Percentiles rank a stretch among this genome's conserved stretches.
Conservation (phyloP, 2,329 filamentous ascomycete genomes). For the Raffaelea albimanens region DNA sequence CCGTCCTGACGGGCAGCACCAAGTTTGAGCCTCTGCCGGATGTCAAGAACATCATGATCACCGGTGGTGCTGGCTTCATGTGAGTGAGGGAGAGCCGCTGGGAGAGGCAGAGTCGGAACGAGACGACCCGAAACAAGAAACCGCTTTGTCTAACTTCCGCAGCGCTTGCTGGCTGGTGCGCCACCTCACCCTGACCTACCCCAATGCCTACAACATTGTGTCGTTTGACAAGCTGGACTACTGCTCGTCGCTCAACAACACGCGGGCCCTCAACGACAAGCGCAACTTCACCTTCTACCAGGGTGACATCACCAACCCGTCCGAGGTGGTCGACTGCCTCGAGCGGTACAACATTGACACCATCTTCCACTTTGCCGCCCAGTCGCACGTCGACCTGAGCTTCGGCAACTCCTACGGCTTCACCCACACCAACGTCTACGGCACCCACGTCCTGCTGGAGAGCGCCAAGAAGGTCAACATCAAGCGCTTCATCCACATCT, state of each 20-base stretch:
- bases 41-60: conserved; percentile 74
- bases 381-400: conserved; percentile 73
- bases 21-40: conserved; percentile 59
- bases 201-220: conserved; percentile 64
- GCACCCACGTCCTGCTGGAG: conserved; percentile 75
- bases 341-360: conserved; percentile 66
- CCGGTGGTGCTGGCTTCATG: conserved; percentile 81
- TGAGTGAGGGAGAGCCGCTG: too few species aligned
- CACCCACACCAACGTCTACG: conserved; percentile 73
- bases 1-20: conserved; percentile 59
- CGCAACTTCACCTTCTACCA: conserved; percentile 72
- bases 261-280: conserved; percentile 54
- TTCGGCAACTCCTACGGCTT: conserved; percentile 78
- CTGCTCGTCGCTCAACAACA: conserved; percentile 74
- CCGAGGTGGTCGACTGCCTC: conserved; percentile 61
- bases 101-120: too few species aligned
- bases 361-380: conserved; percentile 77
- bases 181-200: conserved; percentile 66
- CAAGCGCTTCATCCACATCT: conserved; percentile 70
- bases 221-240: conserved; percentile 83
- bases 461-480: conserved; percentile 63
- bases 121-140: too few species aligned
- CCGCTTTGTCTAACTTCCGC: conserved; percentile 8
- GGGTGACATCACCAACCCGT: conserved; percentile 65
- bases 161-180: conserved; percentile 78